Conservation (phyloP, 75 land plant genomes). For the Larix kaempferi region DNA sequence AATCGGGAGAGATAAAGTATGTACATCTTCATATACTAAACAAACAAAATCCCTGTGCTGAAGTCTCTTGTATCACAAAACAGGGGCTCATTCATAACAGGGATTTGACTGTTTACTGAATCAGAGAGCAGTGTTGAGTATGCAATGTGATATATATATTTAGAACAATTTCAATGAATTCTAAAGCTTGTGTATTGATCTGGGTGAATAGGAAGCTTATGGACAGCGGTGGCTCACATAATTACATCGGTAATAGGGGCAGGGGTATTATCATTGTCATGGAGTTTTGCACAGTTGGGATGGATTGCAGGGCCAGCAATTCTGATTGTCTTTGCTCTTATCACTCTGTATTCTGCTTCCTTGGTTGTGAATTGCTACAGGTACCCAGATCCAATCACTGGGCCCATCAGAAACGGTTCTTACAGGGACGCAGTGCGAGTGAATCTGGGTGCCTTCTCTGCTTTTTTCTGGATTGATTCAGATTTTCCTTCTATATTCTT, state of each 20-base stretch:
- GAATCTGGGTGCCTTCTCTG: constrained; percentile 39
- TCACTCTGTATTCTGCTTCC: constrained; percentile 50
- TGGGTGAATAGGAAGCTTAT: constrained; percentile 22
- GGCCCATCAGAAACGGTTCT: constrained; percentile 48
- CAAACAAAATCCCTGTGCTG: too few relatives aligned
- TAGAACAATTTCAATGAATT: too few relatives aligned
- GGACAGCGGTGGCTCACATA: constrained; percentile 52
- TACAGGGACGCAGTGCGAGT: constrained; percentile 71
- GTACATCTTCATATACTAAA: too few relatives aligned
- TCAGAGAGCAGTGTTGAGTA: too few relatives aligned
- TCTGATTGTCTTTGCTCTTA: constrained; percentile 50
- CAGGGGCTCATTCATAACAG: too few relatives aligned
- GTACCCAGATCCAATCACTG: constrained; percentile 58
- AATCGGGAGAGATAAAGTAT: too few relatives aligned
- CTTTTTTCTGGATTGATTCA: too few relatives aligned
- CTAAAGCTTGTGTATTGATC: too few relatives aligned
- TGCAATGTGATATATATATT: too few relatives aligned
- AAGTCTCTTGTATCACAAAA: too few relatives aligned
- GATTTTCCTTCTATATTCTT: too few relatives aligned
- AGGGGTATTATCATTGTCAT: constrained; percentile 49
- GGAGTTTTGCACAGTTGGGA: constrained; percentile 61
- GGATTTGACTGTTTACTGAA: too few relatives aligned
- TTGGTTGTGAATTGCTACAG: constrained; percentile 72
- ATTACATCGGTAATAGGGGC: constrained; percentile 53
- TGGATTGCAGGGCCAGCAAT: constrained; percentile 76